Evolutionary conservation across 176 grass and related monocot genomes (phyloP).

Genomic region (Bolboschoenus planiculmis): DNA sequence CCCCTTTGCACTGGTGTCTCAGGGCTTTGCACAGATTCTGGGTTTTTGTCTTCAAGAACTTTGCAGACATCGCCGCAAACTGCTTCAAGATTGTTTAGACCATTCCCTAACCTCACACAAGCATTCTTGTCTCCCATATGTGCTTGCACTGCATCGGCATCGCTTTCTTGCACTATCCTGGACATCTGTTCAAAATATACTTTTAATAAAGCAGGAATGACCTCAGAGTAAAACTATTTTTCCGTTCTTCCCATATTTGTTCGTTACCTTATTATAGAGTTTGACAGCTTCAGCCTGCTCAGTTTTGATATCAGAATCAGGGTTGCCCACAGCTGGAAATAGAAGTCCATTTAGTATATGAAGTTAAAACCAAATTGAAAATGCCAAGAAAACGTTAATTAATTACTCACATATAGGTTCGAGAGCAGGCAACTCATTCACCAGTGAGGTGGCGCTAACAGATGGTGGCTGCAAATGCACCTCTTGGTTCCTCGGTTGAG

Average conservation of each 20-base stretch:
- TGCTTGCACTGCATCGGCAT: conserved; percentile 41
- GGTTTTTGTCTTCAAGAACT: conserved; percentile 31
- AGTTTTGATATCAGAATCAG: conserved; percentile 28
- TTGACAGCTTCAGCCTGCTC: conserved; percentile 33
- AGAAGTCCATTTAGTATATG: conserved; percentile 12
- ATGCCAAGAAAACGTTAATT: background rate
- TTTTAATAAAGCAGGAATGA: background rate
- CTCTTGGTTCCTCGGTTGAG: conserved; percentile 43
- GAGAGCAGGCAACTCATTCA: conserved; percentile 59
- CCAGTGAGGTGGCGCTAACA: conserved; percentile 37
- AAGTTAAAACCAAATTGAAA: conserved; percentile 4
- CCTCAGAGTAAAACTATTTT: background rate
- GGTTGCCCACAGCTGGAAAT: conserved; percentile 45
- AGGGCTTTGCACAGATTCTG: conserved; percentile 3
- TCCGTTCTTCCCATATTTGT: background rate
- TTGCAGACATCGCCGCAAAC: conserved; percentile 37
- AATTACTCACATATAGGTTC: conserved; percentile 66
- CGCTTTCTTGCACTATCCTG: conserved; percentile 50
- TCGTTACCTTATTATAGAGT: conserved; percentile 83
- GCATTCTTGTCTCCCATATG: conserved; percentile 53
- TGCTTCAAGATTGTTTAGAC: conserved; percentile 46
- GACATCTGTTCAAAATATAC: conserved; percentile 58
- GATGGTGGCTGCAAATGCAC: conserved; percentile 29
- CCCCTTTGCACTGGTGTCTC: background rate
- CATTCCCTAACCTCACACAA: conserved; percentile 38